Percentiles rank a stretch among this genome's conserved stretches.
These are phyloP conservation scores for Lotus japonicus DNA, from an alignment of 306 rosid genomes.

Conservation along the genomic window DNA sequence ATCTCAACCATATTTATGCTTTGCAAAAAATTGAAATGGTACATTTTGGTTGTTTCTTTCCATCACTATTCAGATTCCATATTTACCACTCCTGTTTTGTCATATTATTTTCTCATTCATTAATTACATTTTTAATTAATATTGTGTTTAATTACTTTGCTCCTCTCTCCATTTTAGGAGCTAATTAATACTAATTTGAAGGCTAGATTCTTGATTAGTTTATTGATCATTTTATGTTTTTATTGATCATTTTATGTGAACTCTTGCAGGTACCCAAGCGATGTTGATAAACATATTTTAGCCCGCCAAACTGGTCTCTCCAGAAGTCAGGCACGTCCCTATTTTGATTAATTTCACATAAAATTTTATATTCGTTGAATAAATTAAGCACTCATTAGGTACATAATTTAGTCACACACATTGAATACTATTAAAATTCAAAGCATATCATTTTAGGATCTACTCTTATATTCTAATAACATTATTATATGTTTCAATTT, in stretches of 20 bases:
- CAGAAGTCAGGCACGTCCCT: slow-evolving; percentile 82
- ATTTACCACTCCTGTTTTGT: background rate
- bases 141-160: no score
- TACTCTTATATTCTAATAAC: background rate
- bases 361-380: no score
- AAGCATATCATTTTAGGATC: background rate
- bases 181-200: no score
- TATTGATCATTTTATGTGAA: no score
- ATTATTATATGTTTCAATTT: no score
- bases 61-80: slow-evolving; percentile 39
- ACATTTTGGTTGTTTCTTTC: slow-evolving; percentile 40
- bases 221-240: no score
- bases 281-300: slow-evolving; percentile 81
- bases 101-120: no score
- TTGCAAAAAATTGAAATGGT: slow-evolving; percentile 24
- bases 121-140: no score
- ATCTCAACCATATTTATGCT: slow-evolving; percentile 37
- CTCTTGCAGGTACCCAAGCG: slow-evolving; percentile 81
- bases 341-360: background rate
- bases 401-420: background rate
- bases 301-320: slow-evolving; percentile 98
- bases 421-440: background rate
- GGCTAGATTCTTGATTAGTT: no score
- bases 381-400: background rate
- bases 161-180: no score